phyloP scores from a whole-genome alignment of 495 filamentous ascomycete species.

The Aspergillus olivimuriae region DNA sequence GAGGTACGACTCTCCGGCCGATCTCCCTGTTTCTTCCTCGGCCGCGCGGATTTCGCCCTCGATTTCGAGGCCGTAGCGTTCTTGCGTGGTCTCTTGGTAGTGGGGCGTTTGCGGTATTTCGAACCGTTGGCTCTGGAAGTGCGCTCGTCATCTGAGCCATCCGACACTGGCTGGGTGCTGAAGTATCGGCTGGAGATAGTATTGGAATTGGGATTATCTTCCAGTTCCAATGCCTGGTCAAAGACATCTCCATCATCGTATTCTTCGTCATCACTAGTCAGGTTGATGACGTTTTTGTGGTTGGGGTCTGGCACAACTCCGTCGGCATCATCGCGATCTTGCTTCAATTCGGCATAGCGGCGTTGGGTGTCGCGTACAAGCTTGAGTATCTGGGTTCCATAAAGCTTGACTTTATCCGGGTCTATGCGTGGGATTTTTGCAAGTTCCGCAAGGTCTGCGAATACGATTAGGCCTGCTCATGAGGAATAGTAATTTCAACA shows the following conservation, averaged over 20 bases:
- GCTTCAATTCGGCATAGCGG: conserved; percentile 54
- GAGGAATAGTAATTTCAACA: conserved; percentile 5
- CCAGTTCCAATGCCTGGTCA: conserved; percentile 2
- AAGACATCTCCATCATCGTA: conserved; percentile 44
- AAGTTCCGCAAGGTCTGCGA: conserved; percentile 47
- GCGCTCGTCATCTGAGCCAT: conserved; percentile 16
- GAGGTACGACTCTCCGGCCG: conserved; percentile 21
- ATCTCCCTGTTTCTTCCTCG: conserved; percentile 19
- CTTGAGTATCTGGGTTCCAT: conserved; percentile 60
- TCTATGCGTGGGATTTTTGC: conserved; percentile 62
- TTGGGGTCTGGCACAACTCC: conserved; percentile 49
- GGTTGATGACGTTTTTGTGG: conserved; percentile 60
- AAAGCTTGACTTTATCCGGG: conserved; percentile 59
- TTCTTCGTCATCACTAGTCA: conserved; percentile 53
- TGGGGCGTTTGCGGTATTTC: conserved; percentile 23
- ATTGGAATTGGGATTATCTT: conserved; percentile 20
- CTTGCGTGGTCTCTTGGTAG: conserved; percentile 27
- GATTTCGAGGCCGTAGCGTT: conserved; percentile 17
- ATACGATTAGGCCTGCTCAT: conserved; percentile 4
- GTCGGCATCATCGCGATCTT: conserved; percentile 34
- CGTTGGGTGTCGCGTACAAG: conserved; percentile 51
- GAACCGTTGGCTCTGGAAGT: conserved; percentile 13
- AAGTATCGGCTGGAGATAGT: conserved; percentile 44
- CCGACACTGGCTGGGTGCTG: conserved; percentile 19
- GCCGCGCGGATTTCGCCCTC: conserved; percentile 19